Evolutionary conservation across 306 rosid genomes (phyloP), one percentile per base, ranked within the genome.

Genomic region (Biancaea sappan): DNA sequence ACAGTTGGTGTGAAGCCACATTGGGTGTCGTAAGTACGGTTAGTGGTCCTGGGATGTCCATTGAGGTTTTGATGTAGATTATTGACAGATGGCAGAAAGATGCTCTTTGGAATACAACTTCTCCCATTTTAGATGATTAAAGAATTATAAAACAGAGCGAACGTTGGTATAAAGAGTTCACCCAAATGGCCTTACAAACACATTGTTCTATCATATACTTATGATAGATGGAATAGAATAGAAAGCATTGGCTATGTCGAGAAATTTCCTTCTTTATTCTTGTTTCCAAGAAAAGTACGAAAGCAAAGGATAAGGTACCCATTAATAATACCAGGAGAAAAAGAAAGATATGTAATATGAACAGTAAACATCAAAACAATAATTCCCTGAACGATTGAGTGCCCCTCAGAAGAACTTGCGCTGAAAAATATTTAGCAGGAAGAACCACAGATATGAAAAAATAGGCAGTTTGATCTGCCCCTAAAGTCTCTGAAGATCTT

Each of bases 11-110:
- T 61, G 46, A 25, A 70, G 58, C 54, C 59, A 37, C 57, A 48
- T 69, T 69, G 65, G 21, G 22, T 77, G 21, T 34, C 25, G 10
- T 15, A 51, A 18, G 31, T 41, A 50, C 28, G 50, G 66, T 38
- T 28, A 18, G 18, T 28, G 34, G 60, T 53, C 73, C 31, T 62
- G n/a, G 47, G 2, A 29, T 52, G 57, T 41, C 5, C 77, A 14
- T 71, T 38, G 57, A 25, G 35, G 32, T 40, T 70, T 38, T 76
- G 37, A 41, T 66, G 67, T 46, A 66, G 2, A 43, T 66, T 66
- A 53, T 65, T 66, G 35, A 18, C 35, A 63, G 41, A 76, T 31
- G 43, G 26, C 26, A 57, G 40, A 34, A 58, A 59, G 69, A 10
- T 61, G 44, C 18, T 52, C 35, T 16, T 21, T 52, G 18, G 46